phyloP scores from a whole-genome alignment of 257 asterid genomes.

The Capsicum baccatum region DNA sequence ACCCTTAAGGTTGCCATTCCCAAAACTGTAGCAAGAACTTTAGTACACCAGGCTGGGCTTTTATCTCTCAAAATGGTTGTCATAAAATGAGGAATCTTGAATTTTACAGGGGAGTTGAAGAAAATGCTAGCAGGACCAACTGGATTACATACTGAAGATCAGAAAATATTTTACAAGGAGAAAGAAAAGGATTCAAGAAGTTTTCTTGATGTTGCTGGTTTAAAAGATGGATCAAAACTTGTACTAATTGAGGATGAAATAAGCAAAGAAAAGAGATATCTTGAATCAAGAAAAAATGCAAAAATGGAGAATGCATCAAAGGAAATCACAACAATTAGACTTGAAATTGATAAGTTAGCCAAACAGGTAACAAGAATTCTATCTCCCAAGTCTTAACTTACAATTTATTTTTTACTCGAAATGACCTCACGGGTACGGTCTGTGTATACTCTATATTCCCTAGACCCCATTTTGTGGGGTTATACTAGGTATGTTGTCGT shows the following conservation, averaged over 20 bases:
- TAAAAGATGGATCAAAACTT: slow-evolving; percentile 71
- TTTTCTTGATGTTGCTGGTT: slow-evolving; percentile 76
- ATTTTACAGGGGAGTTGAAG: slow-evolving; percentile 73
- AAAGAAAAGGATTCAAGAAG: slow-evolving; percentile 73
- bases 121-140: slow-evolving; percentile 68
- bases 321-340: slow-evolving; percentile 65
- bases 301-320: slow-evolving; percentile 65
- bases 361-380: slow-evolving; percentile 54
- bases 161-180: slow-evolving; percentile 68
- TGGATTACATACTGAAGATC: slow-evolving; percentile 70
- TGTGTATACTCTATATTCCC: too few species aligned
- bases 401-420: too few species aligned
- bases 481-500: too few species aligned
- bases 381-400: not conserved
- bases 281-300: slow-evolving; percentile 59
- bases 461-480: too few species aligned
- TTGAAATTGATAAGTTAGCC: slow-evolving; percentile 76
- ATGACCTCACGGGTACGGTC: too few species aligned
- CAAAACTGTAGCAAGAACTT: too few species aligned
- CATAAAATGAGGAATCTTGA: slow-evolving; percentile 27
- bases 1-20: too few species aligned
- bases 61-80: not conserved
- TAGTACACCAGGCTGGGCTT: too few species aligned
- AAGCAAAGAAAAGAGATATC: slow-evolving; percentile 54
- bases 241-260: slow-evolving; percentile 70